Percentiles rank a stretch among this genome's conserved stretches.
Conservation (phyloP, 2,329 filamentous ascomycete genomes). For the Teratosphaeria pseudoeucalypti region DNA sequence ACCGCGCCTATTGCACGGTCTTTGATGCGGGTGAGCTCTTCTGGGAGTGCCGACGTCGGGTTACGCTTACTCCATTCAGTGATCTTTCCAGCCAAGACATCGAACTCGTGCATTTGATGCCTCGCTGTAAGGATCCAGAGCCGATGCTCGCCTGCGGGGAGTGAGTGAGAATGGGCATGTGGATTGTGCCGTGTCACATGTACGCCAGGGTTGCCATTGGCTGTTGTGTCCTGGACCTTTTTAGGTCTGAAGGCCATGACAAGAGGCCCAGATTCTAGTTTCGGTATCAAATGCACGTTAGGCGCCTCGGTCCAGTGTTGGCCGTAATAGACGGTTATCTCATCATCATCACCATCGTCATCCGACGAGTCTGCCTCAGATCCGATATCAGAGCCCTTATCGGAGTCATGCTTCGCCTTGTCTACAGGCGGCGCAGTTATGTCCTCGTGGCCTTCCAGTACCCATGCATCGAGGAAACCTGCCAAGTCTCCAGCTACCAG, state of each 20-base stretch:
- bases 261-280: constrained; percentile 35
- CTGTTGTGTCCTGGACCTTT: constrained; percentile 12
- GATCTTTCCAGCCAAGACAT: constrained; percentile 64
- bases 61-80: constrained; percentile 82
- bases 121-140: constrained; percentile 53
- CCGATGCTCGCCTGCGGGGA: constrained; percentile 43
- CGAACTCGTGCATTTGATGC: constrained; percentile 66
- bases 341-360: constrained; percentile 41
- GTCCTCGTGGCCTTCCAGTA: constrained; percentile 52
- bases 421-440: constrained; percentile 33
- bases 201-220: constrained; percentile 38
- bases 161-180: constrained; percentile 45
- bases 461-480: constrained; percentile 81
- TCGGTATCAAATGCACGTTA: constrained; percentile 38
- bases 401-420: constrained; percentile 17
- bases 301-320: constrained; percentile 70
- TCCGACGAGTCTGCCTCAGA: constrained; percentile 19
- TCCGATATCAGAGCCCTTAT: constrained; percentile 15
- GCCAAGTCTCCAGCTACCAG: constrained; percentile 71
- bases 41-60: constrained; percentile 61
- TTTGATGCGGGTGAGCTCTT: constrained; percentile 60
- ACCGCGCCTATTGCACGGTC: constrained; percentile 75
- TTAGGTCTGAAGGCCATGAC: constrained; percentile 38
- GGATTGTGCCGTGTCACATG: constrained; percentile 42
- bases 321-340: constrained; percentile 41